These are phyloP conservation scores for Henckelia pumila DNA, from an alignment of 257 asterid genomes.

Conservation along the genomic window DNA sequence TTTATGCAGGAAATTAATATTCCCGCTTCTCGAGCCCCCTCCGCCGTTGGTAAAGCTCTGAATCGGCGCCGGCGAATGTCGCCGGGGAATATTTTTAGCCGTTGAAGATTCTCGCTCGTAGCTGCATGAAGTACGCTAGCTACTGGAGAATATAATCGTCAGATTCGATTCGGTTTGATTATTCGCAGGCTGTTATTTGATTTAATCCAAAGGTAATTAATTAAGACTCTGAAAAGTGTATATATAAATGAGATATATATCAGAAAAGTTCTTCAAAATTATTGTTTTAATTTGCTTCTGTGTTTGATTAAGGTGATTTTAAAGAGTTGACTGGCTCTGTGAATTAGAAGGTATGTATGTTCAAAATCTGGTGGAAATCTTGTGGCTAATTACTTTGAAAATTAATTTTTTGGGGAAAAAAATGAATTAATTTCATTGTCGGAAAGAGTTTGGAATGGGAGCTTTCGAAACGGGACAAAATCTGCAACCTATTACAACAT, in stretches of 20 bases:
- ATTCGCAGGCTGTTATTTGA: not conserved
- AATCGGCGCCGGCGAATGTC: not conserved
- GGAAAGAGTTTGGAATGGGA: not conserved
- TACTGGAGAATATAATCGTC: not conserved
- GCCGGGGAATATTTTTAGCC: not conserved
- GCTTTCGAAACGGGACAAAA: not conserved
- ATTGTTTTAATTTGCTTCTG: not conserved
- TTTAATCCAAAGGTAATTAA: not conserved
- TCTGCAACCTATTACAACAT: not conserved
- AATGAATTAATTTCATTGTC: not conserved
- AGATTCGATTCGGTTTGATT: not conserved
- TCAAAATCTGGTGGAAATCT: not conserved
- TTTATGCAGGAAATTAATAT: not conserved
- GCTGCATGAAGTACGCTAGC: not conserved
- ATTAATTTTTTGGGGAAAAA: no score
- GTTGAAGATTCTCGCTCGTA: not conserved
- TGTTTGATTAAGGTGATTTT: not conserved
- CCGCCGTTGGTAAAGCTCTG: not conserved
- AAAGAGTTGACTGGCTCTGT: no score
- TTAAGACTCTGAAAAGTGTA: not conserved
- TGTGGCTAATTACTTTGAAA: no score
- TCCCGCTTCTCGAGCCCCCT: not conserved
- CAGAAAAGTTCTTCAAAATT: not conserved
- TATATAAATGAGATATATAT: no score
- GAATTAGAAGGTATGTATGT: not conserved